Evolutionary conservation across 2,329 filamentous ascomycete species (phyloP), one percentile per base, ranked within the genome.

Genomic region (Akanthomyces muscarius): DNA sequence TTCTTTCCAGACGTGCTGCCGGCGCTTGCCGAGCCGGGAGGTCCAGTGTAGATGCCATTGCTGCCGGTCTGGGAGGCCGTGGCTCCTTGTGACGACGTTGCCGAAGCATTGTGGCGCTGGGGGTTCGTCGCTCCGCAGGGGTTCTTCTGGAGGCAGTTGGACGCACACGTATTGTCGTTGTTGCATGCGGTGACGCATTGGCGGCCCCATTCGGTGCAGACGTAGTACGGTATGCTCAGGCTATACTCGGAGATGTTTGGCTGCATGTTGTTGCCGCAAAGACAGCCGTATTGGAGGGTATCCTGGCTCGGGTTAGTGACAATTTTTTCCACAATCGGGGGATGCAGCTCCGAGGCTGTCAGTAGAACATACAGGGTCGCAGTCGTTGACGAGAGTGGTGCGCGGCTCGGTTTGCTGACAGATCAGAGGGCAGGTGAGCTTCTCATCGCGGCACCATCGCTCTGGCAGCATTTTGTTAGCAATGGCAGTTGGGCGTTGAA

Each of bases 201-300:
- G 73, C 79, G 86, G 69, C 85, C 88, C 82, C 83, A 91, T 76
- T 89, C 82, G 53, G 81, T 82, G 83, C 90, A 95, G 69, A 87
- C 82, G 77, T 87, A 91, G 82, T 86, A 94, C 41, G 91, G 90
- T 30, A 95, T 80, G 1, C 90, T 93, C 69, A 91, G 82, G 23
- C 87, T 88, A 82, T 89, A 95, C 76, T 93, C 83, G 70, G 88
- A 86, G 55, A 91, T 77, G 76, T 93, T 92, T 68, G 90, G 90
- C 59, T 83, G 77, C 65, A 82, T 73, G 72, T 85, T 83, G 72
- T 89, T 81, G 66, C 82, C 81, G 79, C 90, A 95, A 68, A 91
- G 79, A 74, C 90, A 95, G 66, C 81, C 80, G 76, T 89, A 94
- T n/a, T 78, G 81, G 56, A 94, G 81, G 23, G 80, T 77, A 58